These are phyloP conservation scores for Coniosporium apollinis DNA, from an alignment of 495 filamentous ascomycete species.

Conservation along the genomic window DNA sequence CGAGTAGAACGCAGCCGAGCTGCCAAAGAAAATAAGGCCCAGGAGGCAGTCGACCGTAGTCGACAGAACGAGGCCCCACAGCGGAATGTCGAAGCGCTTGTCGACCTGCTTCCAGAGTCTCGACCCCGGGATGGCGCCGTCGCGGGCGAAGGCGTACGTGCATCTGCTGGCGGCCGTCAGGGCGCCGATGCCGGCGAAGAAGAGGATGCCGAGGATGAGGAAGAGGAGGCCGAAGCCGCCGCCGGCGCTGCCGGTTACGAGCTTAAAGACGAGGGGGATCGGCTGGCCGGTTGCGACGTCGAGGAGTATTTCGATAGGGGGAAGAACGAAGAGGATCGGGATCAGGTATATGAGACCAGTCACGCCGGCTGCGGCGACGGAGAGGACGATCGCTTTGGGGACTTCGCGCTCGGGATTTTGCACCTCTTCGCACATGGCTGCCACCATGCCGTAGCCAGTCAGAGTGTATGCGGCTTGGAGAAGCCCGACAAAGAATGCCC, in stretches of 20 bases:
- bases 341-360: slow-evolving; percentile 44
- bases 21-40: slow-evolving; percentile 47
- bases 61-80: slow-evolving; percentile 40
- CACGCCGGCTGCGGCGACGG: slow-evolving; percentile 39
- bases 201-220: slow-evolving; percentile 50
- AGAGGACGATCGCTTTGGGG: slow-evolving; percentile 42
- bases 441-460: slow-evolving; percentile 41
- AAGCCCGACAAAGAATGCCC: slow-evolving; percentile 35
- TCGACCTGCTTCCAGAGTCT: slow-evolving; percentile 44
- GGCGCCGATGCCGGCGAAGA: slow-evolving; percentile 42
- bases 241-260: slow-evolving; percentile 37
- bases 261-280: slow-evolving; percentile 39
- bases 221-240: slow-evolving; percentile 61
- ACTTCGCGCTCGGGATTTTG: slow-evolving; percentile 39
- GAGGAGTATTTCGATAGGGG: slow-evolving; percentile 32
- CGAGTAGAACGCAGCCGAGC: slow-evolving; percentile 44
- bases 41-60: slow-evolving; percentile 36
- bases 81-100: slow-evolving; percentile 37
- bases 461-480: slow-evolving; percentile 40
- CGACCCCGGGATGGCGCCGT: slow-evolving; percentile 52
- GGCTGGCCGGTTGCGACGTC: slow-evolving; percentile 39
- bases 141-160: slow-evolving; percentile 45
- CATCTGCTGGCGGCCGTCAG: slow-evolving; percentile 42
- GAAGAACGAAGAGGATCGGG: slow-evolving; percentile 46
- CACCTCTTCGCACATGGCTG: slow-evolving; percentile 30